Evolutionary conservation across 345 rosid species (phyloP), one percentile per base, ranked within the genome.

Genomic region (thale cress (Arabidopsis thaliana)): DNA sequence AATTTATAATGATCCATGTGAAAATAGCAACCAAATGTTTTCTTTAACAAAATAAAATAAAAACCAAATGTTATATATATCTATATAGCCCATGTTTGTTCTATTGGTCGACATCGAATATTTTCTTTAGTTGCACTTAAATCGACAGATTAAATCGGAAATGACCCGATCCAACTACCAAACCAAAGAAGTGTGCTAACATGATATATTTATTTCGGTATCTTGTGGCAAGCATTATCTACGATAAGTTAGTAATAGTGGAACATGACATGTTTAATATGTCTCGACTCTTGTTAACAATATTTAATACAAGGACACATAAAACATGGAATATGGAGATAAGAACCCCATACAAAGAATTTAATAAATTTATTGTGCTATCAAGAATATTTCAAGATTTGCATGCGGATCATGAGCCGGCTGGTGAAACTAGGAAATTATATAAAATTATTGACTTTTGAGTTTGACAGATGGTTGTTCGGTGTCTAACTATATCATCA

Each of bases 401-500:
- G 59, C 80, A 70, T 46, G 76, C 75, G 65, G 76, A 63, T 57
- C 71, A 77, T 70, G 71, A 46, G 80, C 52, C 60, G 80, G 80
- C 71, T 57, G 80, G 76, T 77, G 71, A 49, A 64, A 71, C 36
- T 53, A 44, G 37, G 40, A 33, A 24, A 41, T 8, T 62, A n/a
- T 60, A 68, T 59, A 37, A 23, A 41, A 32, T 20, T 51, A 8
- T 25, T 20, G 73, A 49, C 53, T 75, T 68, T 60, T 68, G 38
- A 41, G 38, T 60, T 59, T 68, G 62, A 74, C 60, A 25, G 67
- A 74, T 25, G 67, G 67, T 66, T 48, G 67, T 67, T 75, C 41
- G 28, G 71, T 45, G 59, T 48, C 22, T 13, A 10, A 36, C n/a
- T 22, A 22, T 51, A 30, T 37, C 59, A 12, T 50, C 48, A 50